Percentiles rank a stretch among this genome's conserved stretches.
phyloP scores from a whole-genome alignment of 768 basidiomycete species.

The Cubamyces sp. region DNA sequence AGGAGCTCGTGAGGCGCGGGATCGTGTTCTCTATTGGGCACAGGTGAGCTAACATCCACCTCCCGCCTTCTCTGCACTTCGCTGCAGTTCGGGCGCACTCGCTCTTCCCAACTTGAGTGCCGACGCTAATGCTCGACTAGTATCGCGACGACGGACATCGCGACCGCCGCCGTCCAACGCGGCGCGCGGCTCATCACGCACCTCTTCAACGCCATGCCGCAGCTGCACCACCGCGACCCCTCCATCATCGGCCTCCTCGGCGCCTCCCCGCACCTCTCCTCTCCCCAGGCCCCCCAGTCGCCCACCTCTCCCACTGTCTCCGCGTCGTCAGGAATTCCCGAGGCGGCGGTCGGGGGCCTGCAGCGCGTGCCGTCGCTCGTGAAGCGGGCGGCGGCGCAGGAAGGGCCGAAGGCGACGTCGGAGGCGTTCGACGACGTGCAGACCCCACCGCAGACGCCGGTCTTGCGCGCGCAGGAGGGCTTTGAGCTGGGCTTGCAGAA shows the following conservation, averaged over 20 bases:
- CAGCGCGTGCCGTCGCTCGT: conserved; percentile 25
- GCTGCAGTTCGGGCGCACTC: too few species aligned
- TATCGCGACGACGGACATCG: conserved; percentile 73
- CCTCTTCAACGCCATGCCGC: conserved; percentile 93
- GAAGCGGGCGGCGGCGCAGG: conserved; percentile 19
- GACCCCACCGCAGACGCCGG: conserved; percentile 60
- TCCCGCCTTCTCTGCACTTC: conserved; percentile 9
- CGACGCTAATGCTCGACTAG: conserved; percentile 40
- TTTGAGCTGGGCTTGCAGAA: conserved; percentile 47
- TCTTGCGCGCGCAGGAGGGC: conserved; percentile 24
- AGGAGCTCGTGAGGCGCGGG: conserved; percentile 61
- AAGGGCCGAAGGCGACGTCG: conserved; percentile 40
- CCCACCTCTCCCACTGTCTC: conserved; percentile 26
- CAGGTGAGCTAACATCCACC: conserved; percentile 56
- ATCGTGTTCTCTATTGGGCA: conserved; percentile 88
- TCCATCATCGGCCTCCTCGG: conserved; percentile 90
- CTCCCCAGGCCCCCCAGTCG: conserved; percentile 38
- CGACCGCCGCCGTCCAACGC: conserved; percentile 66
- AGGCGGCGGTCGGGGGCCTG: conserved; percentile 20
- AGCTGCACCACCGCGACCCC: conserved; percentile 87
- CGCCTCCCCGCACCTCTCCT: conserved; percentile 65
- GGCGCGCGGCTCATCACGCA: conserved; percentile 91
- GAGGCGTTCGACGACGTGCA: conserved; percentile 66
- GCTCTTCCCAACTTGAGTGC: too few species aligned
- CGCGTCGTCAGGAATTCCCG: conserved; percentile 15